Percentiles rank a stretch among this genome's conserved stretches.
phyloP scores from a whole-genome alignment of 1,284 basidiomycete genomes.

The Irpex lacteus region DNA sequence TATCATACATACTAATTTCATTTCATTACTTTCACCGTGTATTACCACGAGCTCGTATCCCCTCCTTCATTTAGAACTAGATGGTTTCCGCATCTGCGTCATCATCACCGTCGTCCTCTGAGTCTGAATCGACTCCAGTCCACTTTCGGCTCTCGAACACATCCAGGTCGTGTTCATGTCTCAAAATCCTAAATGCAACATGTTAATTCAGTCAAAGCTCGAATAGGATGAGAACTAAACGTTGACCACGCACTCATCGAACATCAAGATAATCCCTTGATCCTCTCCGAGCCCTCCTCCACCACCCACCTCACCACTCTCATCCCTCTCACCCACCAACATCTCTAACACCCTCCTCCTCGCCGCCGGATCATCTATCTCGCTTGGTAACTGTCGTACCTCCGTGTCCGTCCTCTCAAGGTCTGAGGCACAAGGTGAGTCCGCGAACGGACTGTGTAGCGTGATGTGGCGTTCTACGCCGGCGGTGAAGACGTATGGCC shows the following conservation, averaged over 20 bases:
- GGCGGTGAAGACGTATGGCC: slow-evolving; percentile 61
- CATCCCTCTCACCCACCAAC: slow-evolving; percentile 25
- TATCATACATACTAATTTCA: too few relatives aligned
- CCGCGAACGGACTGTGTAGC: slow-evolving; percentile 62
- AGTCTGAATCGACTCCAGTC: not conserved
- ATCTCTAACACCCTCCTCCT: slow-evolving; percentile 35
- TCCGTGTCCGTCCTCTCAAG: slow-evolving; percentile 41
- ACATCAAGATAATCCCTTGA: slow-evolving; percentile 39
- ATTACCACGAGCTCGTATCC: too few relatives aligned
- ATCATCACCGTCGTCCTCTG: not conserved
- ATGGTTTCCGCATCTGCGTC: not conserved
- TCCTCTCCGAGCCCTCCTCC: slow-evolving; percentile 19
- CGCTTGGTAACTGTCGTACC: slow-evolving; percentile 43
- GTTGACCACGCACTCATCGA: slow-evolving; percentile 34
- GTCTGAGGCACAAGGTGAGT: slow-evolving; percentile 44
- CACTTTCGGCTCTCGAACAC: slow-evolving; percentile 30
- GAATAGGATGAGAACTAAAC: not conserved
- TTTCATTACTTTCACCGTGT: too few relatives aligned
- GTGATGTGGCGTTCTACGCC: slow-evolving; percentile 70
- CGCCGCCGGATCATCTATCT: slow-evolving; percentile 22
- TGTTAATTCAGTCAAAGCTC: too few relatives aligned
- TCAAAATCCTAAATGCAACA: not conserved
- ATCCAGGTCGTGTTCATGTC: not conserved
- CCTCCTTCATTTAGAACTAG: too few relatives aligned
- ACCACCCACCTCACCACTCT: slow-evolving; percentile 32